Base-by-base conservation (phyloP, 2,329 filamentous ascomycete genomes). In the Colletotrichum higginsianum region DNA sequence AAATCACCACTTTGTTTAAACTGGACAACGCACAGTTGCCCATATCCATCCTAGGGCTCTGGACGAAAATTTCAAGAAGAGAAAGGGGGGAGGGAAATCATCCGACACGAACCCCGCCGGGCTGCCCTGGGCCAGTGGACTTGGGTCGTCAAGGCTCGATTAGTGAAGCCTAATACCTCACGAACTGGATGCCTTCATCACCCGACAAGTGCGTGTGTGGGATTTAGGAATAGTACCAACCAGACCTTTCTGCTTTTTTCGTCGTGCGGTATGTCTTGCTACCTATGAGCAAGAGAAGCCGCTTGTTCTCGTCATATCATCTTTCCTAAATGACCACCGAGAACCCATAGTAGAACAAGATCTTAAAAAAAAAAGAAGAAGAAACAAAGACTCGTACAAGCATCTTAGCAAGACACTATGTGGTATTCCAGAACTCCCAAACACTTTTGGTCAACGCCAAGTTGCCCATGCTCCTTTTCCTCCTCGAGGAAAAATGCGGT, bases 401-500 rank as follows among this genome's bases (percentile, higher is more conserved):
- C 21, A 55, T 55, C 40, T 40, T 38, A 21, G 38, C 38, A 23
- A 61, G 26, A 55, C 46, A 26, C 61, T 38, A 13, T 35, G 61
- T 63, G 61, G 61, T 63, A 63, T 63, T 49, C 61, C 38, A 53
- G 30, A 62, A 63, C 61, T 63, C 61, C 61, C 61, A 55, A 56
- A 35, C 12, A 35, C 21, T 30, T 46, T 35, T 18, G 23, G 35
- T 12, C 40, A 30, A 63, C 38, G 49, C 47, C 49, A 23, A 7
- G 23, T n/a, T 26, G 49, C 7, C 38, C 40, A 23, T 42, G 4
- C 7, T 18, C 21, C 12, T 15, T 23, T 35, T 12, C 18, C 18
- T 16, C 61, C 35, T 30, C n/a, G n/a, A 38, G 30, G 60, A 12
- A 42, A n/a, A n/a, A 26, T 40, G 18, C 21, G 47, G 26, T 58